Base-by-base conservation (phyloP, 2,329 filamentous ascomycete species). In the Diaporthe sp. region DNA sequence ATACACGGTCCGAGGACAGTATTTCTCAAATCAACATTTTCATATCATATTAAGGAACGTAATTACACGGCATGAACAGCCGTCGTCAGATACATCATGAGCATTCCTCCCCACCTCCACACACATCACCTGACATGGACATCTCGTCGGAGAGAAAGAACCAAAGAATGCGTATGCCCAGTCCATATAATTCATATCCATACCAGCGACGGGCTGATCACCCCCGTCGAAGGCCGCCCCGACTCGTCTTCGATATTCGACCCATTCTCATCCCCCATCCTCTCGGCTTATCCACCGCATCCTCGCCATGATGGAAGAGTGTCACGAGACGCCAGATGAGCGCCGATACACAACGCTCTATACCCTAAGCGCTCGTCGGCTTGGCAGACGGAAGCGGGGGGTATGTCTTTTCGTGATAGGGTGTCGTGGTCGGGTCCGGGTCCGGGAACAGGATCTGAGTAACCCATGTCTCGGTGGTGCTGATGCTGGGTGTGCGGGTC, bases 251-350 rank as follows among this genome's bases (percentile, higher is more conserved):
- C 25, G 7, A n/a, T 17, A 6, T 44, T 22, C 10, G 28, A 44
- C 0, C 1, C 15, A 4, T 20, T 8, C 6, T 28, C 63, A 25
- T 34, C 34, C 3, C 34, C 6, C 9, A 4, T 1, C 44, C 2
- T 93, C 92, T 3, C 92, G 90, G 77, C 84, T 94, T 0, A 87
- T 94, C 1, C 88, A 89, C 7, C 88, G 90, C 3, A 88, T 94
- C 2, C 85, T 94, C 0, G 91, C 94, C 0, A 44, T 44, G n/a
- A 22, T 22, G 8, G 25, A 13, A 17, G n/a, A 20, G 7, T 20
- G 25, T 44, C 8, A n/a, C 37, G 9, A 28, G 15, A 44, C 7
- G 25, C n/a, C 37, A 60, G 6, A 20, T n/a, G 39, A 44, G n/a
- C 34, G n/a, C 22, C 34, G 7, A 49, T 22, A 49, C 20, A 25